phyloP scores from a whole-genome alignment of 805 yeast species.

The Kluyveromyces dobzhanskii region DNA sequence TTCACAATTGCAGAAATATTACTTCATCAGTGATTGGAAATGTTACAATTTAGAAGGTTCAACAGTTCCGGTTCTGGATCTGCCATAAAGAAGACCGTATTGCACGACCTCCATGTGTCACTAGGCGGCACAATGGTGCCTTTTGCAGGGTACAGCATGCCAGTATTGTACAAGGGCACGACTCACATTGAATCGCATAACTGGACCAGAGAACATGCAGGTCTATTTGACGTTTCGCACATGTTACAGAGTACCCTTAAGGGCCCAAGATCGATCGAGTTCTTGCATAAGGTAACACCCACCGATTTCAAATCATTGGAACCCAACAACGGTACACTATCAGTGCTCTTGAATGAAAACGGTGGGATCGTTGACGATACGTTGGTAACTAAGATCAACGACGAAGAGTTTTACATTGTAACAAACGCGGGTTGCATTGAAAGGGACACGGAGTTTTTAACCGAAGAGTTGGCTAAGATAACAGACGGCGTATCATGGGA shows the following conservation, averaged over 20 bases:
- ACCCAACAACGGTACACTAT: slow-evolving; percentile 58
- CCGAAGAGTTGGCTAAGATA: slow-evolving; percentile 38
- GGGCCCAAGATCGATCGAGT: slow-evolving; percentile 59
- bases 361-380: slow-evolving; percentile 95
- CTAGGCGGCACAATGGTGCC: slow-evolving; percentile 89
- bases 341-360: slow-evolving; percentile 61
- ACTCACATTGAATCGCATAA: slow-evolving; percentile 87
- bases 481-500: slow-evolving; percentile 31
- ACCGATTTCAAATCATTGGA: slow-evolving; percentile 58
- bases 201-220: slow-evolving; percentile 86
- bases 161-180: slow-evolving; percentile 78
- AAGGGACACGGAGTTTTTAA: slow-evolving; percentile 63
- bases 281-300: slow-evolving; percentile 82
- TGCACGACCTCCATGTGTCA: slow-evolving; percentile 68
- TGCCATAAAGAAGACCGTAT: slow-evolving; percentile 56
- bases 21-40: neutral
- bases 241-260: slow-evolving; percentile 83
- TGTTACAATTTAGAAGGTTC: slow-evolving; percentile 18
- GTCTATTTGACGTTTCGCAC: slow-evolving; percentile 93
- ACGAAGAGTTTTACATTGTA: slow-evolving; percentile 66
- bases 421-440: slow-evolving; percentile 94
- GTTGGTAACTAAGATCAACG: slow-evolving; percentile 72
- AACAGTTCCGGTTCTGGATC: slow-evolving; percentile 28
- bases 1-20: too few species aligned
- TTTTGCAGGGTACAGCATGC: slow-evolving; percentile 96